A percentile compares a stretch with the other conserved stretches of the same genome.
phyloP scores from a whole-genome alignment of 345 rosid species.

The Citrus glauca region DNA sequence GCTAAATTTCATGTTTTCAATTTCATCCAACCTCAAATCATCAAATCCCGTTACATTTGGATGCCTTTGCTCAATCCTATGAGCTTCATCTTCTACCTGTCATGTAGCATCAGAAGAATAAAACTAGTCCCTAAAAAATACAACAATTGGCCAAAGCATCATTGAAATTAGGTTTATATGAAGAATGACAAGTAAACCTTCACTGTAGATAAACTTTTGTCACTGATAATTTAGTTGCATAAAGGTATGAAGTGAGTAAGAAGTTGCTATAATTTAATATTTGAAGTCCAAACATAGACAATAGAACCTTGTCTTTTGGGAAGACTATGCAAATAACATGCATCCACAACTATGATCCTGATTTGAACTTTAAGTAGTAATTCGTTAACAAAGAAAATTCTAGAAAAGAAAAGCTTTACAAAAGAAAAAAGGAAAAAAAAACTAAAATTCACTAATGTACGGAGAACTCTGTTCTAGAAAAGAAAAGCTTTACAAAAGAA shows the following conservation, averaged over 20 bases:
- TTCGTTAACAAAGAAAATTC: background rate
- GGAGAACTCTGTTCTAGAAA: background rate
- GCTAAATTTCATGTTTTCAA: constrained; percentile 35
- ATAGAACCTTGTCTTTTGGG: background rate
- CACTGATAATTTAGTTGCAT: background rate
- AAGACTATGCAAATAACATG: background rate
- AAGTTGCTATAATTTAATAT: background rate
- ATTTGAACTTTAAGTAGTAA: background rate
- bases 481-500: too few species aligned
- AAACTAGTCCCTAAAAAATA: background rate
- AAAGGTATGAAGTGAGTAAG: background rate
- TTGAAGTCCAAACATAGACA: background rate
- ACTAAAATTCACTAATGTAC: background rate
- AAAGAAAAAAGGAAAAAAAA: background rate
- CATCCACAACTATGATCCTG: background rate
- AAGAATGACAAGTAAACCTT: background rate
- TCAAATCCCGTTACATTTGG: constrained; percentile 31
- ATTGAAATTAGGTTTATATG: background rate
- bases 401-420: too few species aligned
- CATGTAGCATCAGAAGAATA: constrained; percentile 9
- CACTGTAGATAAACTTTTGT: background rate
- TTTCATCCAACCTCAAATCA: constrained; percentile 48
- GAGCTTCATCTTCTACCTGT: constrained; percentile 41
- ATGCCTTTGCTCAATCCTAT: constrained; percentile 18
- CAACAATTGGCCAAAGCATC: background rate